Conservation (phyloP, 2,329 filamentous ascomycete species). For the Peltaster fructicola region DNA sequence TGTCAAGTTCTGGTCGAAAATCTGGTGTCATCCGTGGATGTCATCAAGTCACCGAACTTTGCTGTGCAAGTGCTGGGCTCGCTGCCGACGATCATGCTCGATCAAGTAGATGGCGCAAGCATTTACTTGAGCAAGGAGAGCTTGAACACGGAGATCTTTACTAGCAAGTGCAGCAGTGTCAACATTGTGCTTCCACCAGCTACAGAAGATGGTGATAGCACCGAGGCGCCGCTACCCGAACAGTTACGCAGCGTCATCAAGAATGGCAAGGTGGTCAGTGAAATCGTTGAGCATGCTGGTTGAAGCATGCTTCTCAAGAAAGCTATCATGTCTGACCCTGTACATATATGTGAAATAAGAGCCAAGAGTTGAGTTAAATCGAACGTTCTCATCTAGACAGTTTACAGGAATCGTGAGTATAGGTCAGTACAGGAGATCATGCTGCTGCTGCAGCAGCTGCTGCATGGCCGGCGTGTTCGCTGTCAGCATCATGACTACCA, state of each 20-base stretch:
- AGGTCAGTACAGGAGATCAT: no score
- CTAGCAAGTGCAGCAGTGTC: slow-evolving; percentile 70
- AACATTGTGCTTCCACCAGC: slow-evolving; percentile 69
- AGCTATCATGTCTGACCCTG: no score
- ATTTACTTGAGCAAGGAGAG: slow-evolving; percentile 75
- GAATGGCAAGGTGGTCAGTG: slow-evolving; percentile 62
- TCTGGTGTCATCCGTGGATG: slow-evolving; percentile 78
- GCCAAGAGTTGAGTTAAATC: no score
- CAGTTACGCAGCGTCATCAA: slow-evolving; percentile 73
- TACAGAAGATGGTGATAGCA: slow-evolving; percentile 54
- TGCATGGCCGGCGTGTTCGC: no score
- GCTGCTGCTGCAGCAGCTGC: no score
- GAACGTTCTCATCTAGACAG: no score
- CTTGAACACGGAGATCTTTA: slow-evolving; percentile 63
- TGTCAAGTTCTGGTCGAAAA: slow-evolving; percentile 77
- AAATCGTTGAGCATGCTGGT: slow-evolving; percentile 90
- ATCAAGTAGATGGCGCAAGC: slow-evolving; percentile 80
- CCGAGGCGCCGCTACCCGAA: slow-evolving; percentile 71
- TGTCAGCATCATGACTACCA: slow-evolving; percentile 19
- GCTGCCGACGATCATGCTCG: slow-evolving; percentile 74
- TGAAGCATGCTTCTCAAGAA: slow-evolving; percentile 23
- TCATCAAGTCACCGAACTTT: slow-evolving; percentile 90
- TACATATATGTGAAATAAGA: no score
- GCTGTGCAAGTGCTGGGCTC: slow-evolving; percentile 65
- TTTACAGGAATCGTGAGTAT: no score